phyloP scores from a whole-genome alignment of 1,284 basidiomycete species.

The Cryptococcus sp. region DNA sequence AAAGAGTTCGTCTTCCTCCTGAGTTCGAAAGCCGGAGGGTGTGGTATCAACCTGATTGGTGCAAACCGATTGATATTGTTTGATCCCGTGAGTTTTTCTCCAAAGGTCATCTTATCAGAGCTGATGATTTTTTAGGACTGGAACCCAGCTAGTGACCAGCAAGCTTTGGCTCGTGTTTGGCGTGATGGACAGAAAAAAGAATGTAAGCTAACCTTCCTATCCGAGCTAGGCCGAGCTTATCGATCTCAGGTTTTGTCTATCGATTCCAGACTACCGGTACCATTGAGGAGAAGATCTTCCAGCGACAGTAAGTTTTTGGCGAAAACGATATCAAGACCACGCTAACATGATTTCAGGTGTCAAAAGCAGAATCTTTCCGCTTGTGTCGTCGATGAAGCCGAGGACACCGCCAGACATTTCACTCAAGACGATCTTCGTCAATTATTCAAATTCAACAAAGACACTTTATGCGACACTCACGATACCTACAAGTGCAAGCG shows the following conservation, averaged over 20 bases:
- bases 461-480: slow-evolving; percentile 88
- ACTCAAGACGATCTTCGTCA: slow-evolving; percentile 83
- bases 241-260: slow-evolving; percentile 78
- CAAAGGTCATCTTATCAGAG: not conserved
- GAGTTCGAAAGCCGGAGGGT: slow-evolving; percentile 95
- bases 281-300: slow-evolving; percentile 99
- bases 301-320: slow-evolving; percentile 59
- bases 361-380: slow-evolving; percentile 96
- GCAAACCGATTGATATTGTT: slow-evolving; percentile 94
- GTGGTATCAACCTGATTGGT: slow-evolving; percentile 96
- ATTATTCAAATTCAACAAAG: slow-evolving; percentile 86
- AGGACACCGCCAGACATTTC: slow-evolving; percentile 93
- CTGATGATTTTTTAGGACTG: slow-evolving; percentile 60
- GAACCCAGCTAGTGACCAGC: slow-evolving; percentile 98
- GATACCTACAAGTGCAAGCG: slow-evolving; percentile 97
- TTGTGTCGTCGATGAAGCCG: slow-evolving; percentile 94
- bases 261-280: slow-evolving; percentile 97
- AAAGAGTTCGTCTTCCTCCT: slow-evolving; percentile 95
- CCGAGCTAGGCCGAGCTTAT: not conserved
- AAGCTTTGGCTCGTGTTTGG: slow-evolving; percentile 97
- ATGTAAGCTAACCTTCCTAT: slow-evolving; percentile 55
- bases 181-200: slow-evolving; percentile 99
- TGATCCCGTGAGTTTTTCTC: slow-evolving; percentile 68
- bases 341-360: slow-evolving; percentile 50
- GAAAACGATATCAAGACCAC: not conserved